These are phyloP conservation scores for Botrytis sinoallii DNA, from an alignment of 2,329 filamentous ascomycete species.

Conservation along the genomic window DNA sequence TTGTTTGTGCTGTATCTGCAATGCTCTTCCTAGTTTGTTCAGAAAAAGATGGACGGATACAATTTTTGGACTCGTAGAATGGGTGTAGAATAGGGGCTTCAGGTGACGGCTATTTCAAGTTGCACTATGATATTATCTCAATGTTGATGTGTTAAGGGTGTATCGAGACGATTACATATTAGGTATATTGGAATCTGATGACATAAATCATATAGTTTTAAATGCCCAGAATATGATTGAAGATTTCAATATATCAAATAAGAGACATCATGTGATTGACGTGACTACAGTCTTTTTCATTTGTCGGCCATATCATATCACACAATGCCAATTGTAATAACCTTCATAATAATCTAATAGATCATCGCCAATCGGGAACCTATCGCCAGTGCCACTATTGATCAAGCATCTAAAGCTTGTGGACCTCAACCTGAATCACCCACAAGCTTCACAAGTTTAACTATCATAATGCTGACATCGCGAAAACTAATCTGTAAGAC, in stretches of 20 bases:
- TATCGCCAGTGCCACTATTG: background rate
- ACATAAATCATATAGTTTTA: background rate
- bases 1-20: background rate
- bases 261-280: background rate
- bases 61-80: background rate
- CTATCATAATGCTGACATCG: background rate
- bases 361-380: background rate
- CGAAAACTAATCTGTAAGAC: background rate
- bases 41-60: background rate
- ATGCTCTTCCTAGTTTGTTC: rapidly evolving
- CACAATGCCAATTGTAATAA: no score
- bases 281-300: background rate
- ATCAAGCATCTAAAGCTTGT: background rate
- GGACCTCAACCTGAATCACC: background rate
- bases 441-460: background rate
- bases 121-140: background rate
- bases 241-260: background rate
- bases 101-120: background rate
- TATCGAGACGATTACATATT: background rate
- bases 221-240: background rate
- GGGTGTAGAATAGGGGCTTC: background rate
- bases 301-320: background rate
- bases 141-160: rapidly evolving
- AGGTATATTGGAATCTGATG: background rate
- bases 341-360: no score